phyloP scores from a whole-genome alignment of 2,329 filamentous ascomycete genomes.

The Gaeumannomyces sp. region DNA sequence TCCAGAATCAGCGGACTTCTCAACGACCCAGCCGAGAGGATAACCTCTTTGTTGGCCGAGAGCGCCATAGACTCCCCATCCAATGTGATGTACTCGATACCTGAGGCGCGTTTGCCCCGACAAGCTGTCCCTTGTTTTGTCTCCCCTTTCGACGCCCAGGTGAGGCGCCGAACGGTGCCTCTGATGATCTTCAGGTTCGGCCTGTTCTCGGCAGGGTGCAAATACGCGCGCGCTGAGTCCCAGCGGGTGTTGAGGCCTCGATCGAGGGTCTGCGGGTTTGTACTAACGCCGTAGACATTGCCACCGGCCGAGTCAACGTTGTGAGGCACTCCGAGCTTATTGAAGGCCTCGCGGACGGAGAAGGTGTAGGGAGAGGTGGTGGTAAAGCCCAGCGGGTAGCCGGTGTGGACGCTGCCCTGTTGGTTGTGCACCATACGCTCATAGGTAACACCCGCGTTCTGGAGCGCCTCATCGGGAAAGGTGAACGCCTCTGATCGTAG shows the following conservation, averaged over 20 bases:
- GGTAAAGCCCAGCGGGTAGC: constrained; percentile 28
- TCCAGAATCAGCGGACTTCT: constrained; percentile 47
- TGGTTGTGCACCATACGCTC: constrained; percentile 28
- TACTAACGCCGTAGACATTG: constrained; percentile 28
- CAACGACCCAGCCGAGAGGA: constrained; percentile 42
- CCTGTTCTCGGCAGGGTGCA: constrained; percentile 30
- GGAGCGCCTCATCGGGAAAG: constrained; percentile 11
- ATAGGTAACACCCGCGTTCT: constrained; percentile 28
- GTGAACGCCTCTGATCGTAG: constrained; percentile 21
- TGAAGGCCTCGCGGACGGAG: constrained; percentile 26
- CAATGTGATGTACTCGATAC: constrained; percentile 30
- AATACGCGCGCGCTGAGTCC: constrained; percentile 36
- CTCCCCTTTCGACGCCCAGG: constrained; percentile 20
- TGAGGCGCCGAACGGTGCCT: constrained; percentile 28
- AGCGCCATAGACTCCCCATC: constrained; percentile 29
- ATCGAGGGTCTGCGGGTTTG: constrained; percentile 35
- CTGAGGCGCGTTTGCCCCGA: constrained; percentile 19
- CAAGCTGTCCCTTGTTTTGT: constrained; percentile 5
- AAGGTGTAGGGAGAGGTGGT: constrained; percentile 26
- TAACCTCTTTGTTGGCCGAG: constrained; percentile 38
- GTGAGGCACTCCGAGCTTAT: constrained; percentile 23
- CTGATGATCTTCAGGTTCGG: constrained; percentile 33
- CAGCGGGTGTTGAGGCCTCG: constrained; percentile 28
- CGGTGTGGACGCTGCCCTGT: constrained; percentile 29
- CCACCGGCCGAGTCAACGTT: constrained; percentile 35